A percentile compares a stretch with the other conserved stretches of the same genome.
These are phyloP conservation scores for Aspergillus hiratsukae DNA, from an alignment of 2,329 filamentous ascomycete species.

Conservation along the genomic window DNA sequence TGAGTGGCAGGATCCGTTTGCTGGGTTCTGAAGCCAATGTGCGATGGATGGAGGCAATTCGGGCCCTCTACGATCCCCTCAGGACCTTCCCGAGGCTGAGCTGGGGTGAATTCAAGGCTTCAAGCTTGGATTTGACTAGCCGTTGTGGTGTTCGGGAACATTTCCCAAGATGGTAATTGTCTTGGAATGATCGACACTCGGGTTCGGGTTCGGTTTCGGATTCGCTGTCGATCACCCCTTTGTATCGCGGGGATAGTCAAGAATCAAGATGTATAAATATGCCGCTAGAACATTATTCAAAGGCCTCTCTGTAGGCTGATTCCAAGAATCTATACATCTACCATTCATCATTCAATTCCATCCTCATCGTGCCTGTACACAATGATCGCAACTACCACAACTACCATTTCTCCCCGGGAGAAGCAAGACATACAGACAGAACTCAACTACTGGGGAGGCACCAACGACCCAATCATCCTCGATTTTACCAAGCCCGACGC, in stretches of 20 bases:
- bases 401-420: background rate
- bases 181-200: too few relatives aligned
- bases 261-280: too few relatives aligned
- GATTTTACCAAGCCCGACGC: background rate
- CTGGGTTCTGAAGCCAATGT: constrained; percentile 32
- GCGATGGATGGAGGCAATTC: constrained; percentile 26
- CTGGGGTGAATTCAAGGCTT: constrained; percentile 31
- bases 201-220: too few relatives aligned
- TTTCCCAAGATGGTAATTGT: too few relatives aligned
- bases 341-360: background rate
- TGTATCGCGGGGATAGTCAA: too few relatives aligned
- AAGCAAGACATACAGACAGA: background rate
- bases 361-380: background rate
- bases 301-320: too few relatives aligned
- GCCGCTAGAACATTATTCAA: too few relatives aligned
- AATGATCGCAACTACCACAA: background rate
- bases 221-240: too few relatives aligned
- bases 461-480: background rate
- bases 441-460: background rate
- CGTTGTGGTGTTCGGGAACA: too few relatives aligned
- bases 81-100: constrained; percentile 29
- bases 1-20: constrained; percentile 36
- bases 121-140: constrained; percentile 10
- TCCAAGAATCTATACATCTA: background rate
- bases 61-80: constrained; percentile 30